Evolutionary conservation across 352 stramenopile species (phyloP).

Genomic region (Peronosclerospora sorghi): DNA sequence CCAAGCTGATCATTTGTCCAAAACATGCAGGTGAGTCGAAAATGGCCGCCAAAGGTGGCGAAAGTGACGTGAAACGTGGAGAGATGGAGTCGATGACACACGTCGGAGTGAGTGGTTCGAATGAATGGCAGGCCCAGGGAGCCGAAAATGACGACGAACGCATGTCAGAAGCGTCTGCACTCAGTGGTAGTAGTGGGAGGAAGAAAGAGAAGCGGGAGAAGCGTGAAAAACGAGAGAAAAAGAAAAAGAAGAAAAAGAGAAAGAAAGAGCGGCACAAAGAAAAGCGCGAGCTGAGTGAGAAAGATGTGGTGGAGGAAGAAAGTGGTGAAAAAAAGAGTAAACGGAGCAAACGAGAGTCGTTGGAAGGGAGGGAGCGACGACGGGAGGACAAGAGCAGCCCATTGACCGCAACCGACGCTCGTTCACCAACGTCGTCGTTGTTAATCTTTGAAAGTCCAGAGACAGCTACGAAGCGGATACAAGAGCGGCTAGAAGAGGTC

Average conservation of each 20-base stretch:
- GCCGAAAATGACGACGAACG: constrained; percentile 21
- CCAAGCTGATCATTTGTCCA: constrained; percentile 68
- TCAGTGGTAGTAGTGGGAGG: constrained; percentile 23
- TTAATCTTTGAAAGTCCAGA: constrained; percentile 33
- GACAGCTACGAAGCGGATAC: constrained; percentile 32
- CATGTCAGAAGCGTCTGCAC: constrained; percentile 29
- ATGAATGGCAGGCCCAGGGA: constrained; percentile 7
- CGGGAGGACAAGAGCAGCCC: constrained; percentile 4
- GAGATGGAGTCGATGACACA: constrained; percentile 1
- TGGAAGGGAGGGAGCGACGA: constrained; percentile 7
- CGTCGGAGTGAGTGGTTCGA: background rate
- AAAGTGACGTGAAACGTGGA: background rate
- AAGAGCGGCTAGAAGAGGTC: constrained; percentile 37
- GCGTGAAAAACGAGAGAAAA: constrained; percentile 43
- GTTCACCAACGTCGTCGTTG: constrained; percentile 8
- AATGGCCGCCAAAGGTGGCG: background rate
- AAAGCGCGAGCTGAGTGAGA: constrained; percentile 19
- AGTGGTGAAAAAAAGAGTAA: constrained; percentile 15
- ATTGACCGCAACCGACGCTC: background rate
- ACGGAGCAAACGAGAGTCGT: constrained; percentile 16
- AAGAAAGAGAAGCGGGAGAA: constrained; percentile 49
- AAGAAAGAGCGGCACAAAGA: constrained; percentile 28
- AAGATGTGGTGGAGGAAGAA: constrained; percentile 14
- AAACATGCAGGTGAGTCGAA: constrained; percentile 23
- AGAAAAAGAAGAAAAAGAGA: constrained; percentile 36